Evolutionary conservation across 2,329 filamentous ascomycete species (phyloP), one percentile per base, ranked within the genome.

Genomic region (Hypoxylon sp.): DNA sequence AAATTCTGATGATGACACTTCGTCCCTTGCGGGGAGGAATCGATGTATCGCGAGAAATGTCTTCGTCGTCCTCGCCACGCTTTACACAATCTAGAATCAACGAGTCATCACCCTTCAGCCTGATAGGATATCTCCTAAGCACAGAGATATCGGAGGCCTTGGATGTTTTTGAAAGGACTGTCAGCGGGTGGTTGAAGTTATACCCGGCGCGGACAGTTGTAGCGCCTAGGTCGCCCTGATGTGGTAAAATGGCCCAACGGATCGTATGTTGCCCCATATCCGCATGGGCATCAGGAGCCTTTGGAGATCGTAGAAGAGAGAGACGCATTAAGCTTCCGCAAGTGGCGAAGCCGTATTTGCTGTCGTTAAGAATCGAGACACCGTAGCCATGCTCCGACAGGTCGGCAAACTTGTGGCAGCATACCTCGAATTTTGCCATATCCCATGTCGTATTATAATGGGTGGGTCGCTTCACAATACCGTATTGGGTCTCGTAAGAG

Each of bases 401-500:
- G 80, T 98, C 94, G 10, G 94, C 94, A 84, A 93, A 98, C 78
- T 94, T 95, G 84, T 98, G 94, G 79, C 92, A 95, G 85, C 94
- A 97, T 57, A 98, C 94, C 83, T 98, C 94, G 75, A 98, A 98
- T 77, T 97, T 97, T 76, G 94, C 94, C 94, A 97, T 97, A 77
- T 97, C 94, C 94, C 94, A 97, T 73, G 85, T 92, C 2, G 96
- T 99, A 83, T 99, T 99, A 87, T 98, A 98, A 82, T 99, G 96
- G 0, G 96, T 99, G 2, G 96, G 95, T 31, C 96, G 89, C 73
- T 90, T 90, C 70, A 96, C 91, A 73, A 98, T 89, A 74, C 95
- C 95, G 77, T 93, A 98, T 76, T 97, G 94, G 6, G 94, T 97
- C 81, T 99, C 96, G 79, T 99, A 99, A 11, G 90, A 93, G 33